phyloP scores from a whole-genome alignment of 2,329 filamentous ascomycete species.

The Ceratocystis albifundus region DNA sequence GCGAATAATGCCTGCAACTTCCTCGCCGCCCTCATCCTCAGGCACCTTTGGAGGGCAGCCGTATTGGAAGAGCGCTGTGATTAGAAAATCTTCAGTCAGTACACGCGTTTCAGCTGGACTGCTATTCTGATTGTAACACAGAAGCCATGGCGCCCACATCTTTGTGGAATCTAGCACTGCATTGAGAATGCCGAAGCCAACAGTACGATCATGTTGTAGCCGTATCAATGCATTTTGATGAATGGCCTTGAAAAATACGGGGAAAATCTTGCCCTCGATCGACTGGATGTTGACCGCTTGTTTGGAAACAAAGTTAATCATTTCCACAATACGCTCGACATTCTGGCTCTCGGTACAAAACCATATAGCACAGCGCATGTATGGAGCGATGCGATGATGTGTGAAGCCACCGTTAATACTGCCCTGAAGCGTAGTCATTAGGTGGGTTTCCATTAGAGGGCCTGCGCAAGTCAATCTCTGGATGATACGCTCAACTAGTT shows the following conservation, averaged over 20 bases:
- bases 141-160: slow-evolving; percentile 41
- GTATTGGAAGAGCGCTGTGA: slow-evolving; percentile 34
- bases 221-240: not conserved
- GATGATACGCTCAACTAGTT: slow-evolving; percentile 46
- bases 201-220: not conserved
- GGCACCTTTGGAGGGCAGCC: slow-evolving; percentile 28
- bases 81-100: slow-evolving; percentile 36
- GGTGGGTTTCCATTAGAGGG: slow-evolving; percentile 38
- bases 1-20: slow-evolving; percentile 29
- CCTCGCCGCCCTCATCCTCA: slow-evolving; percentile 29
- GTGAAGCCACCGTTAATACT: slow-evolving; percentile 43
- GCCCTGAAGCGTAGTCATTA: slow-evolving; percentile 43
- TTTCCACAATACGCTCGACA: slow-evolving; percentile 29
- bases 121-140: slow-evolving; percentile 33
- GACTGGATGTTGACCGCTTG: slow-evolving; percentile 38
- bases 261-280: slow-evolving; percentile 39
- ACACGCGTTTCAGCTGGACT: slow-evolving; percentile 30
- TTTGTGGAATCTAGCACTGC: slow-evolving; percentile 27
- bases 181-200: not conserved
- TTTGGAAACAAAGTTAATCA: slow-evolving; percentile 36
- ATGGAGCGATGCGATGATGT: slow-evolving; percentile 40
- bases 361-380: slow-evolving; percentile 43
- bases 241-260: slow-evolving; percentile 35
- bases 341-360: slow-evolving; percentile 40
- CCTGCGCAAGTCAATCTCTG: slow-evolving; percentile 44